Evolutionary conservation across 805 yeast genomes (phyloP), one percentile per base, ranked within the genome.

Genomic region (Starmera dryadoides): DNA sequence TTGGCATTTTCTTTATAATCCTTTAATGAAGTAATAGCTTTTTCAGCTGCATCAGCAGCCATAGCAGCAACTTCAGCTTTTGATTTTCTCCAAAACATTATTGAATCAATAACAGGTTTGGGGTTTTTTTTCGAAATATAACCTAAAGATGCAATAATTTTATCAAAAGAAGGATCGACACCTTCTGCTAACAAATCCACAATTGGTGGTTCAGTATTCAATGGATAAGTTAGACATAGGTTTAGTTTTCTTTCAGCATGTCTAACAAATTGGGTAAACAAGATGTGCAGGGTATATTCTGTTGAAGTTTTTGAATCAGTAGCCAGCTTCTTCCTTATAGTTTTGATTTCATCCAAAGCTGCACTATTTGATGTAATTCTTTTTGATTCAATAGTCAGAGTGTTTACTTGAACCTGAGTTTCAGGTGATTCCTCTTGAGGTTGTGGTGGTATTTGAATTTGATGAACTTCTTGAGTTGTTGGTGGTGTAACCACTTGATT

Each of bases 31-130:
- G 40, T 47, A 0, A 64, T 30, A 2, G 67, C 65, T 40, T 58
- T 67, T 37, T 75, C 79, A 14, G 72, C 68, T 31, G 70, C 71
- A 16, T 76, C 68, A 4, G 79, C 71, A 1, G 83, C 78, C 59
- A 73, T 65, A 22, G 77, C 75, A 2, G 95, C 86, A 3, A 84
- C 81, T 50, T 91, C 98, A 12, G 94, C 80, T 59, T 93, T 93
- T 2, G 91, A 78, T 57, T 91, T 86, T 43, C 98, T 73, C 99
- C 99, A 93, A 56, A 86, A 89, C 98, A 93, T 89, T 43, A 93
- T 95, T 6, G 95, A 87, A 59, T 93, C 99, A 26, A 94, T 88
- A 2, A 93, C 96, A 0, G 96, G 95, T 54, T 87, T 89, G 0
- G 98, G 97, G 48, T 87, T 86, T 20, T 81, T 71, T 41, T 87